Percentiles rank a stretch among this genome's conserved stretches.
These are phyloP conservation scores for Gonium pectorale DNA, from an alignment of 139 green algal genomes.

Conservation along the genomic window DNA sequence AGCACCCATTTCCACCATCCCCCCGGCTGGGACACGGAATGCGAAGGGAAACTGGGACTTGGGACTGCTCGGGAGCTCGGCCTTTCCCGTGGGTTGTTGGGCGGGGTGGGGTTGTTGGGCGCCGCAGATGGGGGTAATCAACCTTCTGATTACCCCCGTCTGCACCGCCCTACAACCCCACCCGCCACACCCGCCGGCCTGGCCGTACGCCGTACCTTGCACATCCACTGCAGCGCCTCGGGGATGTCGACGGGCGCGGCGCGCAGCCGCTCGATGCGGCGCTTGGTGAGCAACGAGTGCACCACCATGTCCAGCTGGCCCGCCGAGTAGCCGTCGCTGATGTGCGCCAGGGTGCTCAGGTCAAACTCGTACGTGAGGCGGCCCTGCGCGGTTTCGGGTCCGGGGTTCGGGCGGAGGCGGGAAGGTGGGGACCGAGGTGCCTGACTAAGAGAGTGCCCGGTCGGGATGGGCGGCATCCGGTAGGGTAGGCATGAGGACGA, in stretches of 20 bases:
- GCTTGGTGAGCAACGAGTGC: constrained; percentile 66
- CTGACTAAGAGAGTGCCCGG: too few species aligned
- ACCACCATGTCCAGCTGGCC: constrained; percentile 63
- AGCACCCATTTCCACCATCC: too few species aligned
- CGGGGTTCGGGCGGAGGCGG: not conserved
- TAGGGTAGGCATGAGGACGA: too few species aligned
- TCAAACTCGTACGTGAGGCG: constrained; percentile 77
- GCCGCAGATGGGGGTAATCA: too few species aligned
- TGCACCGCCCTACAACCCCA: not conserved
- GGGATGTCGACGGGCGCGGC: constrained; percentile 56
- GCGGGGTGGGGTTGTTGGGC: too few species aligned
- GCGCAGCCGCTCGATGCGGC: constrained; percentile 64
- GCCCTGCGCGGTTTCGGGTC: constrained; percentile 23
- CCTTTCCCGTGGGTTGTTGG: too few species aligned
- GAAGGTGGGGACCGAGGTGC: not conserved
- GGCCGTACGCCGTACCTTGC: constrained; percentile 58
- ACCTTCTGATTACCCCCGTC: too few species aligned
- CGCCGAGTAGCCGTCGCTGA: constrained; percentile 68
- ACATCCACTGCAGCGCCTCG: constrained; percentile 76
- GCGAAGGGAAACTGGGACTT: too few species aligned
- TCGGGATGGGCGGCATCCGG: too few species aligned
- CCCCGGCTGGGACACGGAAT: too few species aligned
- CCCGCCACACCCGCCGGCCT: not conserved
- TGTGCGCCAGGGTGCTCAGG: constrained; percentile 77
- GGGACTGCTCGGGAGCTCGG: too few species aligned